phyloP scores from a whole-genome alignment of 495 filamentous ascomycete genomes.

The Thermothielavioides terrestris region DNA sequence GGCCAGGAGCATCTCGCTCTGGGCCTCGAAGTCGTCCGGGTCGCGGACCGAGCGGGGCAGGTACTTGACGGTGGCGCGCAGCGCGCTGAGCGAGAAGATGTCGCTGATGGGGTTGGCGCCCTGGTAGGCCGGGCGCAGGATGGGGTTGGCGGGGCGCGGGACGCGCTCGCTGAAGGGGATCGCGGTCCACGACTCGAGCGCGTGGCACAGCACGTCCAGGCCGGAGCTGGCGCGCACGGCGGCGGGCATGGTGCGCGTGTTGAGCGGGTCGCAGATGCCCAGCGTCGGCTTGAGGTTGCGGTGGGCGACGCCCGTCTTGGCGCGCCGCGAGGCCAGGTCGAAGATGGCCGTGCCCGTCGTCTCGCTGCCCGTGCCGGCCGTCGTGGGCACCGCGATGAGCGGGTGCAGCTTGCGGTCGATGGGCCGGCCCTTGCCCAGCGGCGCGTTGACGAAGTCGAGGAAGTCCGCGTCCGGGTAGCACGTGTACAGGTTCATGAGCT shows the following conservation, averaged over 20 bases:
- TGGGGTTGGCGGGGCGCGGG: slow-evolving; percentile 80
- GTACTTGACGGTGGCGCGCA: slow-evolving; percentile 76
- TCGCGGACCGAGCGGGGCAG: slow-evolving; percentile 78
- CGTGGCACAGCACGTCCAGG: slow-evolving; percentile 89
- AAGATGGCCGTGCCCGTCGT: slow-evolving; percentile 98
- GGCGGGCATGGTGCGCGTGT: slow-evolving; percentile 89
- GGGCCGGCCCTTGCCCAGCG: slow-evolving; percentile 78
- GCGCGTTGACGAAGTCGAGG: slow-evolving; percentile 95
- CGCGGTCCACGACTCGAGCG: slow-evolving; percentile 90
- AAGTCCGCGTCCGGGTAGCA: slow-evolving; percentile 83
- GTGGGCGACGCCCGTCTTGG: slow-evolving; percentile 94
- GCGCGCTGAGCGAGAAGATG: slow-evolving; percentile 81
- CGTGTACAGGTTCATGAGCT: slow-evolving; percentile 95
- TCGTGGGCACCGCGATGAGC: slow-evolving; percentile 88
- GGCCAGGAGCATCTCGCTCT: slow-evolving; percentile 88
- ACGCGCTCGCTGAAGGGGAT: slow-evolving; percentile 82
- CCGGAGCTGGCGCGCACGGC: slow-evolving; percentile 85
- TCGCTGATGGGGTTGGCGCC: slow-evolving; percentile 96
- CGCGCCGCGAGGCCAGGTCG: slow-evolving; percentile 76
- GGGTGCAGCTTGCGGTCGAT: slow-evolving; percentile 72
- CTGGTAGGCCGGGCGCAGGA: slow-evolving; percentile 88
- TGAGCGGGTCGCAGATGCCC: slow-evolving; percentile 91
- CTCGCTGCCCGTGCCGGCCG: slow-evolving; percentile 89
- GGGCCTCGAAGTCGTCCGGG: slow-evolving; percentile 83
- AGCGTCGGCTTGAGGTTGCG: slow-evolving; percentile 90